Evolutionary conservation across 2,329 filamentous ascomycete species (phyloP), one percentile per base, ranked within the genome.

Genomic region (Cercospora zeae-maydis): DNA sequence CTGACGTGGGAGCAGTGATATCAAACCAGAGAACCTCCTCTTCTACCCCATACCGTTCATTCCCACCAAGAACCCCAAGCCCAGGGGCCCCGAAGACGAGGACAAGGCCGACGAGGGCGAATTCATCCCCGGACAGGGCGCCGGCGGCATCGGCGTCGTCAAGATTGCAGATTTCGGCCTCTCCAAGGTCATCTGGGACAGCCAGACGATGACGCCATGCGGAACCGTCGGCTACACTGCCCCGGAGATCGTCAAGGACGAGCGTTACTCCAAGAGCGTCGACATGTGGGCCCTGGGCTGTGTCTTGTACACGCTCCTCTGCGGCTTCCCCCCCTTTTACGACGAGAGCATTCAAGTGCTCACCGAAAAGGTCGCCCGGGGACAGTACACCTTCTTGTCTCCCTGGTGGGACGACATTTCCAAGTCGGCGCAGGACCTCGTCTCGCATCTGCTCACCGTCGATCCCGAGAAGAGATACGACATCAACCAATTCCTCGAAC

Each of bases 351-450:
- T 99, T 69, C 92, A 96, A 74, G 89, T 96, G 0, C 85, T 99
- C 64, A 98, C 95, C 1, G 93, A 99, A 75, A 99, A 99, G 82
- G 95, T 99, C 16, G 95, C 95, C 31, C 89, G 91, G 72, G 95
- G 95, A 54, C 92, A 98, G 79, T 99, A 95, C 76, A 98, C 95
- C 0, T 99, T 99, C 81, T 80, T 99, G 47, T 98, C 93, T 2
- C 95, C 95, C 0, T 99, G 95, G 95, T 99, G 95, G 95, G 95
- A 99, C 70, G 93, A 97, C 63, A 98, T 99, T 65, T 97, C 93
- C 64, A 92, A 95, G 75, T 88, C 91, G 3, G 95, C 95, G 0
- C 92, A 98, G 76, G 93, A 99, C 72, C 82, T 99, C 9, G 93
- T 99, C 62, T 91, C 90, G 4, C 95, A 99, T 76, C 85, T 99